Conservation (phyloP, 768 basidiomycete species). For the Pholiota microspora region DNA sequence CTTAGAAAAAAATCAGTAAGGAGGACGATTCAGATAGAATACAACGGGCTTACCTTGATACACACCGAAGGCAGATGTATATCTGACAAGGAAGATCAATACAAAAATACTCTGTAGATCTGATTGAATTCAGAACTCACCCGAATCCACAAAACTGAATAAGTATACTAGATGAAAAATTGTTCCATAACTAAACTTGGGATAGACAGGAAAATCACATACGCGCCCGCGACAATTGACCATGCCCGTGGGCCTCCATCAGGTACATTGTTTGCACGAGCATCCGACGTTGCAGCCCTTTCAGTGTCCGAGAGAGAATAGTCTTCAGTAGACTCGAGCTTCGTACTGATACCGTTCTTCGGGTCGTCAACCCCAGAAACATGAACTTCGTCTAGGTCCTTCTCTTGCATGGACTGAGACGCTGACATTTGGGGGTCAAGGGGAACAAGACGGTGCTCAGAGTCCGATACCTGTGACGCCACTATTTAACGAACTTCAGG, state of each 20-base stretch:
- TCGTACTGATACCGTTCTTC: not conserved
- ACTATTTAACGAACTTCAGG: too few relatives aligned
- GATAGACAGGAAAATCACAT: not conserved
- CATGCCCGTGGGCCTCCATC: constrained; percentile 1
- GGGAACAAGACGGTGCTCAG: too few relatives aligned
- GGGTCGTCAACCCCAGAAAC: not conserved
- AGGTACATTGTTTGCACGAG: not conserved
- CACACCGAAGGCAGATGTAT: constrained; percentile 7
- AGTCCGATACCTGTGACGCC: too few relatives aligned
- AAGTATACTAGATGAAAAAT: not conserved
- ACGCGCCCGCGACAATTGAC: constrained; percentile 3
- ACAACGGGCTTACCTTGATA: constrained; percentile 2
- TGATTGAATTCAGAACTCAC: not conserved
- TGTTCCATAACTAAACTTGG: not conserved
- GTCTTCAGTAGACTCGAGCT: not conserved
- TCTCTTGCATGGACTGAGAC: not conserved
- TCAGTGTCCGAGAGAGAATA: not conserved
- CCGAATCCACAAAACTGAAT: constrained; percentile 10
- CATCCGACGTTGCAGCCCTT: not conserved
- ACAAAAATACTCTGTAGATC: too few relatives aligned
- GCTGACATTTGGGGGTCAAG: not conserved
- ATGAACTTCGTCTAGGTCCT: not conserved
- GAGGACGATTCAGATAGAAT: not conserved
- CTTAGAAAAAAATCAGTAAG: not conserved
- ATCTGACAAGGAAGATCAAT: not conserved